Base-by-base conservation (phyloP, 768 basidiomycete species). In the Pulveroboletus sp. region DNA sequence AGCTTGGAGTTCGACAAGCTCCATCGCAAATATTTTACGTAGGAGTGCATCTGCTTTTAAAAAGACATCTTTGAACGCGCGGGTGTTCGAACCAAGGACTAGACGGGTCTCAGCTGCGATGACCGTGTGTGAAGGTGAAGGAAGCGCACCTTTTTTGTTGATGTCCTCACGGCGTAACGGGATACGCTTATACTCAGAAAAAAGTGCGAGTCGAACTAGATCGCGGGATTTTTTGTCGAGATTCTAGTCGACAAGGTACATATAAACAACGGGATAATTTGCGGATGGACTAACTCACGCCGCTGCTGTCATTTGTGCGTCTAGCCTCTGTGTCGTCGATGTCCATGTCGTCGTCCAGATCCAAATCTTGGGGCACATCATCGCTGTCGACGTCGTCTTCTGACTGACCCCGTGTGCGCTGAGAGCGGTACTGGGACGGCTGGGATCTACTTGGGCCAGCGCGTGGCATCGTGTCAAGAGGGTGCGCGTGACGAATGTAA, bases 101-200 rank as follows among this genome's bases (percentile, higher is more conserved):
- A 6, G 24, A 36, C 12, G 19, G 2, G n/a, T n/a, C n/a, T n/a
- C n/a, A n/a, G n/a, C n/a, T n/a, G n/a, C n/a, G n/a, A 7, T 35
- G 16, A 23, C 38, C 11, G 27, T 19, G 7, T 16, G 12, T 29
- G 14, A 13, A 48, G 0, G 22, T 17, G 36, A 5, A 7, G 14
- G 4, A 23, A 4, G 1, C 27, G 30, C 14, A 85, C 93, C 82
- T 75, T 89, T 89, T 70, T 93, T 93, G 32, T 76, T 81, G 43
- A 94, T 88, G 34, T 95, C 92, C n/a, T 93, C 87, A 34, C 90
- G 75, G 31, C 79, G 78, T 42, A 96, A 67, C 2, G 82, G 75
- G 11, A 71, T 66, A 43, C 89, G 76, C 61, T 76, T 81, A 47
- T 86, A 81, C 63, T 95, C 92, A 5, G 73, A 76, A 65, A 93